Evolutionary conservation across 768 basidiomycete species (phyloP).

Genomic region (Lentinula sp.): DNA sequence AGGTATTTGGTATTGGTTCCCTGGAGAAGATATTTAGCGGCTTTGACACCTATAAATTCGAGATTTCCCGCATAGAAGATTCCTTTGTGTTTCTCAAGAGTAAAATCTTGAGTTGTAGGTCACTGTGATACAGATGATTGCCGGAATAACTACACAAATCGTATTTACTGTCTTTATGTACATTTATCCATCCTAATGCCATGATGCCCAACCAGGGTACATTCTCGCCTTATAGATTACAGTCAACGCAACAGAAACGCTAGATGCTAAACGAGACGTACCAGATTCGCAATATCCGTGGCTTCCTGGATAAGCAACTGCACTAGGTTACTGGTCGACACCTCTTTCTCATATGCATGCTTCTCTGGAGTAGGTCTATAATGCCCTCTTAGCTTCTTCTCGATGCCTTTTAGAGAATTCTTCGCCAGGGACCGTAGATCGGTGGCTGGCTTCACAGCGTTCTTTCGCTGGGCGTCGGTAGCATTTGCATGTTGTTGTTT

Average conservation of each 20-base stretch:
- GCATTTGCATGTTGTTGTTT: background rate
- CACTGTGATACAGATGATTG: no score
- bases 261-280: conserved; percentile 13
- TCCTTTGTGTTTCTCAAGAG: no score
- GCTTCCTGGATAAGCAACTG: conserved; percentile 91
- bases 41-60: no score
- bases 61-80: no score
- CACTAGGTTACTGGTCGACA: conserved; percentile 82
- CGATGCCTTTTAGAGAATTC: conserved; percentile 73
- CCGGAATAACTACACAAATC: no score
- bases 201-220: conserved; percentile 88
- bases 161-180: no score
- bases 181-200: conserved; percentile 38
- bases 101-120: no score
- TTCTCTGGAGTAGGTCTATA: conserved; percentile 44
- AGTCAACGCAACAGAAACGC: conserved; percentile 49
- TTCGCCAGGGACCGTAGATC: conserved; percentile 67
- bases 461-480: background rate
- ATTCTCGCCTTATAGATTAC: conserved; percentile 57
- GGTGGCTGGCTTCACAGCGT: conserved; percentile 29
- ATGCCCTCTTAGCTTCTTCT: conserved; percentile 74
- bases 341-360: conserved; percentile 46
- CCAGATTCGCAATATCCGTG: conserved; percentile 63
- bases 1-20: no score
- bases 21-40: no score